phyloP scores from a whole-genome alignment of 805 yeast genomes.

The Maudiozyma pseudohumilis region DNA sequence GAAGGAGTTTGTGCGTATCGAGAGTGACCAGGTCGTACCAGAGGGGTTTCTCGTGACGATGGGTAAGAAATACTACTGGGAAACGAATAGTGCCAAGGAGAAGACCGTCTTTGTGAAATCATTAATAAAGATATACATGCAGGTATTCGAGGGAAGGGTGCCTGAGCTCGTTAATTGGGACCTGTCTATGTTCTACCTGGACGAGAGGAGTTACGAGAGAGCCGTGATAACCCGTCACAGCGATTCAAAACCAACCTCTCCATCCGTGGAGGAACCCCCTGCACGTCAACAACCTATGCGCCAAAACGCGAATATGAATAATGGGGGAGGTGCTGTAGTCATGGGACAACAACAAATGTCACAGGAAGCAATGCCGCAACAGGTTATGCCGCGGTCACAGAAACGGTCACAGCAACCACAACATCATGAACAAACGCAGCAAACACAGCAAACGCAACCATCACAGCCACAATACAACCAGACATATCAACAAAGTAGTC shows the following conservation, averaged over 20 bases:
- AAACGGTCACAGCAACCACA: background rate
- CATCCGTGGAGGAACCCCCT: background rate
- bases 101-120: constrained; percentile 48
- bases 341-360: no score
- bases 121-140: constrained; percentile 42
- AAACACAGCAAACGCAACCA: background rate
- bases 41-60: constrained; percentile 52
- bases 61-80: constrained; percentile 82
- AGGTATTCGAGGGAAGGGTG: constrained; percentile 44
- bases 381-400: no score
- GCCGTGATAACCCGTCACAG: constrained; percentile 16
- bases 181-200: constrained; percentile 31
- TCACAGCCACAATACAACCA: no score
- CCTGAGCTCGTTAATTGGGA: constrained; percentile 50
- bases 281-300: no score
- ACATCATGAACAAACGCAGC: background rate
- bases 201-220: constrained; percentile 30
- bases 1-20: constrained; percentile 52
- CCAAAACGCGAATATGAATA: no score
- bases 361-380: no score
- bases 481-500: no score
- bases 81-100: constrained; percentile 47
- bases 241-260: background rate
- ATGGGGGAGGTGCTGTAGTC: no score
- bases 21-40: constrained; percentile 41